Conservation (phyloP, 2,329 filamentous ascomycete species). For the Trichoderma sp. region DNA sequence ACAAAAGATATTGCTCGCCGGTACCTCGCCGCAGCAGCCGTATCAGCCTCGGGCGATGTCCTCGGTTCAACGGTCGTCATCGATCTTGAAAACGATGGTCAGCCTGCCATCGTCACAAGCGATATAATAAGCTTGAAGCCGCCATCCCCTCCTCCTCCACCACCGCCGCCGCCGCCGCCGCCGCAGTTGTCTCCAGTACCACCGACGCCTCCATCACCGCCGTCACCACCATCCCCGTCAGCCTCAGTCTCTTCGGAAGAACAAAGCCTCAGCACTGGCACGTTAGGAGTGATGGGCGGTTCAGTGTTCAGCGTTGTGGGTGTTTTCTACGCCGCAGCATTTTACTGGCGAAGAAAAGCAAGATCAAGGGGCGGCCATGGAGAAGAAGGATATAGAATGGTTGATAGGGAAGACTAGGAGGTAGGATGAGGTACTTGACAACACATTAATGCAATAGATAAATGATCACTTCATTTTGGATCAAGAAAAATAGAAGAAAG, state of each 20-base stretch:
- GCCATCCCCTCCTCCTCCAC: background rate
- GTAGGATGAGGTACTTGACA: no score
- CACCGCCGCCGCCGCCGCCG: background rate
- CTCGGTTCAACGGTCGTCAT: constrained; percentile 2
- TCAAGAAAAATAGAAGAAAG: background rate
- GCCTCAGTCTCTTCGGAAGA: background rate
- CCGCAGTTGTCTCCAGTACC: background rate
- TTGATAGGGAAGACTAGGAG: background rate
- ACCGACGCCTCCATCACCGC: background rate
- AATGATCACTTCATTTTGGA: background rate
- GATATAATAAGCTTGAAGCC: constrained; percentile 2
- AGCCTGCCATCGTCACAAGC: constrained; percentile 5
- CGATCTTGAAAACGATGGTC: background rate
- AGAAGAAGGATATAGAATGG: constrained; percentile 12
- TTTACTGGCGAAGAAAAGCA: background rate
- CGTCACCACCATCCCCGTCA: background rate
- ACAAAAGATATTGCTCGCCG: background rate
- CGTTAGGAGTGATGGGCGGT: background rate
- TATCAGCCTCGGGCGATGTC: constrained; percentile 7
- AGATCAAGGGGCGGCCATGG: background rate
- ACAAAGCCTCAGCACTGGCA: background rate
- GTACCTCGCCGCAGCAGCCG: constrained; percentile 5
- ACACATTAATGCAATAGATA: background rate
- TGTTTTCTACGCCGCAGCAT: background rate
- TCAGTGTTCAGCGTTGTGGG: constrained; percentile 4